Evolutionary conservation across 495 filamentous ascomycete genomes (phyloP).

Genomic region (Lepidopterella palustris): DNA sequence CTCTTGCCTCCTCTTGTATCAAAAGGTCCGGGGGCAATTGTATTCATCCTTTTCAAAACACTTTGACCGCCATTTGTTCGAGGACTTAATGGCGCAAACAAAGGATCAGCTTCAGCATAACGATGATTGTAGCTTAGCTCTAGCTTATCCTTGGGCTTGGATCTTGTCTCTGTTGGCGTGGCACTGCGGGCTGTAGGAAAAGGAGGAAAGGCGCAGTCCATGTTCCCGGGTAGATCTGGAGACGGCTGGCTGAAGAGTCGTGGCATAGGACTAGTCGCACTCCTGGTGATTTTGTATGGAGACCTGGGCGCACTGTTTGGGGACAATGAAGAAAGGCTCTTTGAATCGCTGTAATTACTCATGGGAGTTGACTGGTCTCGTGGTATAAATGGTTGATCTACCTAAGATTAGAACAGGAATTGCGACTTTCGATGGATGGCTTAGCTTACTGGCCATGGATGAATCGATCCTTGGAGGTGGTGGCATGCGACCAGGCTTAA

Average conservation of each 20-base stretch:
- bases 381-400: constrained; percentile 29
- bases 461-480: constrained; percentile 52
- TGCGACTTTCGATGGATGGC: background rate
- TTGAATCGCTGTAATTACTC: constrained; percentile 53
- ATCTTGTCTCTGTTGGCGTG: constrained; percentile 40
- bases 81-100: constrained; percentile 47
- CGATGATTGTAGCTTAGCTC: constrained; percentile 29
- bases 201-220: constrained; percentile 56
- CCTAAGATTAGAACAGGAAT: constrained; percentile 16
- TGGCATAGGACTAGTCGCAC: constrained; percentile 44
- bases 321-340: constrained; percentile 51
- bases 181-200: constrained; percentile 48
- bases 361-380: constrained; percentile 55
- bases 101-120: constrained; percentile 38
- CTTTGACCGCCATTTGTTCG: constrained; percentile 35
- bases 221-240: constrained; percentile 39
- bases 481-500: constrained; percentile 28
- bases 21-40: constrained; percentile 62
- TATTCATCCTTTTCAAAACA: constrained; percentile 55
- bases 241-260: constrained; percentile 35
- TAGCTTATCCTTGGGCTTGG: constrained; percentile 32
- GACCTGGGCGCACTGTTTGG: constrained; percentile 38
- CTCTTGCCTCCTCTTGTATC: constrained; percentile 35
- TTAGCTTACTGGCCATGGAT: constrained; percentile 48
- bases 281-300: constrained; percentile 41